Evolutionary conservation across 1,284 basidiomycete genomes (phyloP), one percentile per base, ranked within the genome.

Genomic region (Cutaneotrichosporon sp.): DNA sequence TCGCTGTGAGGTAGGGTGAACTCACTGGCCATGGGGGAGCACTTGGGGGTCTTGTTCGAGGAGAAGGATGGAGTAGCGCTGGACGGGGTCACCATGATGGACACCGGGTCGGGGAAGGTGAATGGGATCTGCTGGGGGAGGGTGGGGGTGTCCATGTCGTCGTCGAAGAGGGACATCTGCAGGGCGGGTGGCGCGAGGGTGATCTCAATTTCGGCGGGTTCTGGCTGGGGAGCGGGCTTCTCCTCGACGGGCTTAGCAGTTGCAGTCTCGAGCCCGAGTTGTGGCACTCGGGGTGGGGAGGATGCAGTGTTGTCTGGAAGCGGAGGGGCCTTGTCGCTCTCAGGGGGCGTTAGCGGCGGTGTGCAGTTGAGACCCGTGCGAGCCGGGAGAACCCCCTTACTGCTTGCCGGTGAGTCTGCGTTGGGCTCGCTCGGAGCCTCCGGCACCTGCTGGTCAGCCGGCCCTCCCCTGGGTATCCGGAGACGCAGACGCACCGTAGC

Each of bases 281-380:
- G 22, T 11, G 38, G 38, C 38, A 14, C 38, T 9, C 22, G 4
- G 4, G 24, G 24, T 41, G 26, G 9, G 22, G 38, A n/a, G 14
- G 26, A 24, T 16, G 38, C 9, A 9, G 4, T 41, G 14, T 22
- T 22, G 20, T 41, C 38, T 24, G 38, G 38, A 41, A 14, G 32
- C 14, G 41, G 7, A 7, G 38, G n/a, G 31, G 38, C 19, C 46
- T 48, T 39, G 17, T 32, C 22, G 24, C 27, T 31, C 32, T 43
- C 31, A 10, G 49, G 41, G 16, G 49, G 41, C 10, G 49, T 50
- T 20, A n/a, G 31, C 3, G 49, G 49, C 25, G 49, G 49, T 1
- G 49, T 50, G 6, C 35, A 11, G n/a, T n/a, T n/a, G n/a, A 38
- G 22, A 16, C 14, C 38, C 38, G 24, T 41, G 11, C 16, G 24